Evolutionary conservation across 2,329 filamentous ascomycete genomes (phyloP).

Genomic region (Colletotrichum sp.): DNA sequence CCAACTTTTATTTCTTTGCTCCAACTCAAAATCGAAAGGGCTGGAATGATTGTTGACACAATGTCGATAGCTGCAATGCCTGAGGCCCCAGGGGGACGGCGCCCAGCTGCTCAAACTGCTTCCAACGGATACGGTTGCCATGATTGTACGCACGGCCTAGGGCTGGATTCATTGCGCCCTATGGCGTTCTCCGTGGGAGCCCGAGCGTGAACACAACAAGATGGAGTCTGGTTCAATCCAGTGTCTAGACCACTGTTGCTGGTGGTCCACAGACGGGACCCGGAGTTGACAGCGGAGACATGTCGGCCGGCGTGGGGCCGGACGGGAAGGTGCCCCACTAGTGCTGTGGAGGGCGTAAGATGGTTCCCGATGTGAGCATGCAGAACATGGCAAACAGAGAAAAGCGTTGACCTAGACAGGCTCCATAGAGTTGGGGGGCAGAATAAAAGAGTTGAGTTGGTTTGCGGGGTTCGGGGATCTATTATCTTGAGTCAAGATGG

Average conservation of each 20-base stretch:
- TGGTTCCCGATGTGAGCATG: neutral
- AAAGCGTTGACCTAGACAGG: neutral
- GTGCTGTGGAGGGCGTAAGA: neutral
- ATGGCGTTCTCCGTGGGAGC: neutral
- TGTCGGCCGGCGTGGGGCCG: conserved; percentile 1
- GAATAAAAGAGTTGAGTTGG: neutral
- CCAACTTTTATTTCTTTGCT: neutral
- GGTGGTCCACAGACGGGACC: neutral
- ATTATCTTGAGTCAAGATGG: neutral
- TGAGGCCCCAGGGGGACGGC: neutral
- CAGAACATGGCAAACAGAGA: neutral
- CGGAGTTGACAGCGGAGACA: conserved; percentile 4
- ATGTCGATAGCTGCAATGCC: neutral
- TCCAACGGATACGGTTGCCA: neutral
- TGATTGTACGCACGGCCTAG: neutral
- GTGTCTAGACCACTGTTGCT: neutral
- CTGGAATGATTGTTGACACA: neutral
- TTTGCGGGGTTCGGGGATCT: neutral
- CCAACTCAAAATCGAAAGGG: neutral
- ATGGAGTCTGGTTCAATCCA: neutral
- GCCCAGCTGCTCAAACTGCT: neutral
- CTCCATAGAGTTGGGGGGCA: neutral
- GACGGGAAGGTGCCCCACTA: neutral
- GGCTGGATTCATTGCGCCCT: neutral
- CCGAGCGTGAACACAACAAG: neutral